These are phyloP conservation scores for Wickerhamiella nectarea DNA, from an alignment of 805 yeast species.

Conservation along the genomic window DNA sequence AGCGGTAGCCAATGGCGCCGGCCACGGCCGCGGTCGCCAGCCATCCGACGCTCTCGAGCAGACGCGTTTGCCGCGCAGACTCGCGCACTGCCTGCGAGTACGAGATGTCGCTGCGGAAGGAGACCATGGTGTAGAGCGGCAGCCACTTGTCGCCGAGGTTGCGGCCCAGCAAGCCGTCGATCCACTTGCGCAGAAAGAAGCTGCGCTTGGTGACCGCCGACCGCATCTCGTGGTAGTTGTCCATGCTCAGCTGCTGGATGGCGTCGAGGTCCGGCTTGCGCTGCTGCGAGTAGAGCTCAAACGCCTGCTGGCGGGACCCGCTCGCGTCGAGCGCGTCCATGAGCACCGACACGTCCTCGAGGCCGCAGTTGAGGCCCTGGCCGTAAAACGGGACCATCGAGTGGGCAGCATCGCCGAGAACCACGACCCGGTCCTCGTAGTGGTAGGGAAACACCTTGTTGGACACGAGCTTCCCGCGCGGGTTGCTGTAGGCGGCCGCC, in stretches of 20 bases:
- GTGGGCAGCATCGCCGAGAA: conserved; percentile 90
- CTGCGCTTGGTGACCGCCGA: conserved; percentile 51
- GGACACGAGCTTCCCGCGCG: conserved; percentile 68
- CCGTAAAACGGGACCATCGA: conserved; percentile 98
- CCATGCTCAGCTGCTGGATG: conserved; percentile 63
- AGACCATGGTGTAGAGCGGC: conserved; percentile 84
- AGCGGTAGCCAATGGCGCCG: neutral
- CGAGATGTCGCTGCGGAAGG: conserved; percentile 70
- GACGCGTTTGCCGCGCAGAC: conserved; percentile 40
- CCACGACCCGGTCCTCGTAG: conserved; percentile 43
- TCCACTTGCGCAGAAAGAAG: conserved; percentile 49
- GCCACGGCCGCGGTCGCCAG: neutral
- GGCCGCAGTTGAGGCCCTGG: conserved; percentile 93
- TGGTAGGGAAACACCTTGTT: conserved; percentile 60
- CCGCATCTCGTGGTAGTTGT: conserved; percentile 79
- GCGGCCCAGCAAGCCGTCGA: conserved; percentile 54
- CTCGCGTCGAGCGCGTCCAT: conserved; percentile 33
- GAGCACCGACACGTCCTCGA: conserved; percentile 71
- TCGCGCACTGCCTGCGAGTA: conserved; percentile 53
- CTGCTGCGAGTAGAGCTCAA: conserved; percentile 37
- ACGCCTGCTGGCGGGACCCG: conserved; percentile 28
- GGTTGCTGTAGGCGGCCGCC: conserved; percentile 54
- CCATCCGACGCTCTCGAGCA: conserved; percentile 26
- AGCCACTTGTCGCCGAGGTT: conserved; percentile 53
- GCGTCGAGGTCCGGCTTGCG: conserved; percentile 61